Evolutionary conservation across 2,329 filamentous ascomycete genomes (phyloP), one percentile per base, ranked within the genome.

Genomic region (Neocucurbitaria cava): DNA sequence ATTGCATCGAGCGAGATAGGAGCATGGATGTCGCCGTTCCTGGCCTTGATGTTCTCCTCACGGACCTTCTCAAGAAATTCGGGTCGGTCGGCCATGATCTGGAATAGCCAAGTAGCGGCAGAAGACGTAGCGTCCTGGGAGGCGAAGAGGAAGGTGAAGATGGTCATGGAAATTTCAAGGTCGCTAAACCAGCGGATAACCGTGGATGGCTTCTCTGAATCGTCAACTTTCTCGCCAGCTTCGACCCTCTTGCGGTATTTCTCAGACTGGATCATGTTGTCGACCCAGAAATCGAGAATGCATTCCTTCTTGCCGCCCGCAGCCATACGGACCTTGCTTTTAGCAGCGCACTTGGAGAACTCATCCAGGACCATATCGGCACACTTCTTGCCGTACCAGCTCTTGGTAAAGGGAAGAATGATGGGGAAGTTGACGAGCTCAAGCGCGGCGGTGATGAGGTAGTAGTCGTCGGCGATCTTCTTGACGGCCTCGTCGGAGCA

Each of bases 91-190:
- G 95, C 93, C 81, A 92, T 88, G 70, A 92, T 85, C 81, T 99
- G 95, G 84, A 97, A 96, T 61, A 98, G 80, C 92, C 95, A 98
- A 48, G 93, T 97, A 69, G 86, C 87, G 58, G 95, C 94, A 70
- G 91, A 96, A 79, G 90, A 95, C 59, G 95, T 97, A 63, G 95
- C 95, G 76, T 99, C 95, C 79, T 98, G 95, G 3, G 93, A 97
- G 57, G 95, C 94, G 78, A 98, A 98, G 58, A 98, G 84, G 82
- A 98, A 96, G 45, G 94, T 96, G 80, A 97, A 96, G 71, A 98
- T 76, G 21, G 94, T 97, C 82, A 95, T 91, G 52, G 91, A 85
- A 70, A 98, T 96, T 78, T 98, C 93, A 69, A 89, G 90, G 74
- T 98, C 91, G 77, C 84, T 88, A 78, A 97, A 98, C 66, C 91